These are phyloP conservation scores for Cotoneaster glaucophyllus DNA, from an alignment of 306 rosid species.

Conservation along the genomic window DNA sequence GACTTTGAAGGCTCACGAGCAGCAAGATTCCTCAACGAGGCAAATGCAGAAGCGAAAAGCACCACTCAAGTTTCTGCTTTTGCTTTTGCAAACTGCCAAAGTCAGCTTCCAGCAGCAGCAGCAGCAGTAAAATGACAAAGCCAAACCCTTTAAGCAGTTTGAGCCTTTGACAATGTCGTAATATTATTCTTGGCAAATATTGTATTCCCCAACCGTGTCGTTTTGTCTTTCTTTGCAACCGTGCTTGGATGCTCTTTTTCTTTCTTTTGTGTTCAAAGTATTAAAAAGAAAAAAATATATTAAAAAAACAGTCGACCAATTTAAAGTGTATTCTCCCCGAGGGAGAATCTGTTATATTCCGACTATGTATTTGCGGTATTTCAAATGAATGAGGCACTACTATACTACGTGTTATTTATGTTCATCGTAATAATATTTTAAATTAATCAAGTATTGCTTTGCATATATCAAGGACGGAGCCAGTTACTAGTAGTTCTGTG, in stretches of 20 bases:
- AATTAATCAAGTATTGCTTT: too few species aligned
- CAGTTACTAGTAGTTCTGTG: too few species aligned
- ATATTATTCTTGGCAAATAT: background rate
- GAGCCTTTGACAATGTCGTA: slow-evolving; percentile 33
- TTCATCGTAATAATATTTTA: too few species aligned
- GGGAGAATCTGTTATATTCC: too few species aligned
- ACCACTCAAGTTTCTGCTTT: slow-evolving; percentile 18
- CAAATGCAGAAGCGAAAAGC: slow-evolving; percentile 2
- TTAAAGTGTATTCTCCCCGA: slow-evolving; percentile 26
- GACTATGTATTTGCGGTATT: too few species aligned
- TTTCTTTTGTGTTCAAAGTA: slow-evolving; percentile 39
- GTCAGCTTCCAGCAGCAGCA: slow-evolving; percentile 26
- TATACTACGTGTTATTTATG: too few species aligned
- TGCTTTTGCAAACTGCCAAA: slow-evolving; percentile 13
- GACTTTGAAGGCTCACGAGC: slow-evolving; percentile 32
- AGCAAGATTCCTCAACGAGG: slow-evolving; percentile 86
- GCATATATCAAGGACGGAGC: too few species aligned
- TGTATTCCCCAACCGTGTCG: background rate
- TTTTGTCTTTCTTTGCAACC: slow-evolving; percentile 26
- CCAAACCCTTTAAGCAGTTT: background rate
- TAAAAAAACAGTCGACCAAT: slow-evolving; percentile 27
- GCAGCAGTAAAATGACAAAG: slow-evolving; percentile 10
- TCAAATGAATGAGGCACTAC: too few species aligned
- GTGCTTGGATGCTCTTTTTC: slow-evolving; percentile 28
- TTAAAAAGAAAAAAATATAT: slow-evolving; percentile 6